Evolutionary conservation across 495 filamentous ascomycete genomes (phyloP).

Genomic region (Aspergillus ostianus): DNA sequence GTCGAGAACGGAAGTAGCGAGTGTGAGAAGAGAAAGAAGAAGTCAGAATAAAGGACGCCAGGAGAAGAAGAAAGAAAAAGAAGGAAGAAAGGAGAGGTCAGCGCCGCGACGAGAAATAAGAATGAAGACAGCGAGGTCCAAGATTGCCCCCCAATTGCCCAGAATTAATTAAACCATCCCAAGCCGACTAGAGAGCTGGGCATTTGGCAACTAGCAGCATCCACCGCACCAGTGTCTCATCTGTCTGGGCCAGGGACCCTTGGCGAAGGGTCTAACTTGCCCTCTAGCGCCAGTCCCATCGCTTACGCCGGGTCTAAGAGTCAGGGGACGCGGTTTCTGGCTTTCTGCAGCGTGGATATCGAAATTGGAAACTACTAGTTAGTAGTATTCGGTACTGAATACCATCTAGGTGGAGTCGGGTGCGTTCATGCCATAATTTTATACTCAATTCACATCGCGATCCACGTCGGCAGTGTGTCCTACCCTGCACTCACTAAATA

Average conservation of each 20-base stretch:
- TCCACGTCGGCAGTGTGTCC: slow-evolving; percentile 12
- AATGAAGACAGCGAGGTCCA: neutral
- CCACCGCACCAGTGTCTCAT: slow-evolving; percentile 9
- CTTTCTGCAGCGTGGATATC: no score
- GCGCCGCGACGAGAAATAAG: neutral
- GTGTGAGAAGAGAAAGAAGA: slow-evolving; percentile 11
- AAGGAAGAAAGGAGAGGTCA: neutral
- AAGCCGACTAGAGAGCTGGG: slow-evolving; percentile 6
- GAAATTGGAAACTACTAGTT: no score
- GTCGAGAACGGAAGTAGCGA: slow-evolving; percentile 22
- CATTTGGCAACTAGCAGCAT: slow-evolving; percentile 1
- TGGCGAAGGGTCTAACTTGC: neutral
- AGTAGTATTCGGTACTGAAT: no score
- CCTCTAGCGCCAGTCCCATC: neutral
- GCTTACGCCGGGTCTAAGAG: neutral
- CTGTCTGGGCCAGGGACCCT: slow-evolving; percentile 4
- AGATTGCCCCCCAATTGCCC: slow-evolving; percentile 1
- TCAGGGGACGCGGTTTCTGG: neutral
- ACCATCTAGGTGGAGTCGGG: neutral
- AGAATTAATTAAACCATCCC: slow-evolving; percentile 3
- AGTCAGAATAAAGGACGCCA: neutral
- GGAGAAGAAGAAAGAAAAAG: slow-evolving; percentile 4
- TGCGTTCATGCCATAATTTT: slow-evolving; percentile 4
- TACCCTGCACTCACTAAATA: slow-evolving; percentile 4
- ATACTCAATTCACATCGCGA: slow-evolving; percentile 4